Evolutionary conservation across 208 protist species (phyloP), one percentile per base, ranked within the genome.

Genomic region (Crithidia bombi): DNA sequence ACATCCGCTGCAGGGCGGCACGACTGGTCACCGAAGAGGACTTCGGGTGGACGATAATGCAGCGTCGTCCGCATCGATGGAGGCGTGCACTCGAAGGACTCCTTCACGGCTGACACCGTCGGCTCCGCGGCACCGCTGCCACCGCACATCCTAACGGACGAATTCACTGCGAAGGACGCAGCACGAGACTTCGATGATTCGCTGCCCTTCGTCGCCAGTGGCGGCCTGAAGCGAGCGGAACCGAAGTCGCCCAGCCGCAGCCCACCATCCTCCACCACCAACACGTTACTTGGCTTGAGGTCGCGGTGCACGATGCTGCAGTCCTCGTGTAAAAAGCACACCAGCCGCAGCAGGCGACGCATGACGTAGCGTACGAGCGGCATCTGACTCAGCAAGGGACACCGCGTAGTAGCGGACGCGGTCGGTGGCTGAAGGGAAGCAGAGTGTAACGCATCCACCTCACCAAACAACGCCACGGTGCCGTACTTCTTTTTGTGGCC

Each of bases 181-280:
- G 28, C 1, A 56, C 10, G 14, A 41, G 19, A 47, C 43, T 5
- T 36, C 15, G 21, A 5, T 14, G 52, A 1, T 19, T 1, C 30
- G 14, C 2, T 41, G 1, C 25, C 52, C 15, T 26, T 30, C 30
- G 21, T 5, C n/a, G 5, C 1, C 32, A 36, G 10, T 3, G 67
- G 51, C 3, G 71, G 78, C 28, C 84, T 51, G 17, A 96, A 80
- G 19, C 93, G 79, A 3, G 90, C 86, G 33, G 85, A 92, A 44
- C 93, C 93, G 78, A 97, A 97, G 72, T 97, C 93, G 19, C 82
- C 79, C 15, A 97, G 73, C 11, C 91, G 87, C 46, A 97, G 54
- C n/a, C 73, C 75, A 28, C 89, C 91, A 19, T 83, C 68, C 17
- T 62, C 41, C 17, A 67, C 71, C 56, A 96, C 81, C 33, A 97